phyloP scores from a whole-genome alignment of 169 alveolate genomes.

The Plasmodium gaboni region DNA sequence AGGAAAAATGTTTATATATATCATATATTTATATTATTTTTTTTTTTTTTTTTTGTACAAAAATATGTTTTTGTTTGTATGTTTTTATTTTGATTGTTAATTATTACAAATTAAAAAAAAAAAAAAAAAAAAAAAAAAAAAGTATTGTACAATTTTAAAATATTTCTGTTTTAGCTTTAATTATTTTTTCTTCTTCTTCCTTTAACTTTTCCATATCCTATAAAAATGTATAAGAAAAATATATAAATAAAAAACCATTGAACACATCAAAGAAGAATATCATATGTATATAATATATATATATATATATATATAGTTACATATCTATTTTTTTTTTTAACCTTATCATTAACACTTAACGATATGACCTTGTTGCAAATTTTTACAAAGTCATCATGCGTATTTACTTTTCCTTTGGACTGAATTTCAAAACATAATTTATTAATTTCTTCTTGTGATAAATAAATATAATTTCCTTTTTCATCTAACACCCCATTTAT shows the following conservation, averaged over 20 bases:
- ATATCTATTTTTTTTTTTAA: neutral
- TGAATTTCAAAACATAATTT: conserved; percentile 53
- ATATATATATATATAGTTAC: too few species aligned
- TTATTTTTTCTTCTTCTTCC: conserved; percentile 71
- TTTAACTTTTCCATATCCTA: conserved; percentile 67
- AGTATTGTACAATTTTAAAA: conserved; percentile 13
- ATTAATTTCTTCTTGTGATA: conserved; percentile 69
- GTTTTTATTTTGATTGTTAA: neutral
- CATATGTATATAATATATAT: too few species aligned
- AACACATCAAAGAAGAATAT: too few species aligned
- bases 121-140: neutral
- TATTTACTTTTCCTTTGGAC: conserved; percentile 45
- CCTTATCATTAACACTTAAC: conserved; percentile 59
- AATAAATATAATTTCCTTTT: conserved; percentile 66
- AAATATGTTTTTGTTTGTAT: neutral
- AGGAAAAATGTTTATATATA: neutral
- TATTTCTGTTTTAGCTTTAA: conserved; percentile 62
- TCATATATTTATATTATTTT: neutral
- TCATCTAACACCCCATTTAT: conserved; percentile 68
- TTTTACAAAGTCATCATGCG: conserved; percentile 66
- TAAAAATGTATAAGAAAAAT: neutral
- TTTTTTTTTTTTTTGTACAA: conserved; percentile 3
- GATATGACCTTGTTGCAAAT: conserved; percentile 65
- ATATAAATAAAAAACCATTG: neutral
- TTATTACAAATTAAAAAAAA: neutral